These are phyloP conservation scores for Alloteropsis semialata DNA, from an alignment of 176 grass and related monocot species.

Conservation along the genomic window DNA sequence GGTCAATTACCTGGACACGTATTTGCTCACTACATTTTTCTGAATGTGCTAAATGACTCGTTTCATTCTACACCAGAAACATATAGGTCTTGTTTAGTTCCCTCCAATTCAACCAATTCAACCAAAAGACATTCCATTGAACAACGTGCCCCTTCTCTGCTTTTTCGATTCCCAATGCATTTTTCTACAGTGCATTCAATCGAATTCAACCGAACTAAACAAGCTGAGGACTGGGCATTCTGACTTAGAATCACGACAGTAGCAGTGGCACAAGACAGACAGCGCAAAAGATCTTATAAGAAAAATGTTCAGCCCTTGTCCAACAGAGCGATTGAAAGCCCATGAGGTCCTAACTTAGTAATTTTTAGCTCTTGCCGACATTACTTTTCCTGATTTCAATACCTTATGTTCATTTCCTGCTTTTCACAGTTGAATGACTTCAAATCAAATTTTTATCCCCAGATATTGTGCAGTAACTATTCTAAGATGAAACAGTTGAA, in stretches of 20 bases:
- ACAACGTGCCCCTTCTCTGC: too few relatives aligned
- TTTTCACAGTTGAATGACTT: not conserved
- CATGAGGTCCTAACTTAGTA: slow-evolving; percentile 76
- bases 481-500: not conserved
- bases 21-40: not conserved
- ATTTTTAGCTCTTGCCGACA: not conserved
- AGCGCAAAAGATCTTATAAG: slow-evolving; percentile 78
- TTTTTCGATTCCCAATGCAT: too few relatives aligned
- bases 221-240: slow-evolving; percentile 45
- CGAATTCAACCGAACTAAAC: too few relatives aligned
- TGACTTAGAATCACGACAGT: slow-evolving; percentile 62
- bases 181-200: too few relatives aligned
- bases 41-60: not conserved
- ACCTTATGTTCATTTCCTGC: not conserved
- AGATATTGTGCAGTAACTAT: not conserved
- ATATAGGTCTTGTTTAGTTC: slow-evolving; percentile 41
- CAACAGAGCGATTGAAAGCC: slow-evolving; percentile 59
- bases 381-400: slow-evolving; percentile 1
- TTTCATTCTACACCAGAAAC: slow-evolving; percentile 43
- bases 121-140: too few relatives aligned
- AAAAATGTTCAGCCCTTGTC: slow-evolving; percentile 65
- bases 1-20: slow-evolving; percentile 30
- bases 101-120: too few relatives aligned
- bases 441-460: not conserved
- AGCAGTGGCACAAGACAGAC: slow-evolving; percentile 56